These are phyloP conservation scores for Metschnikowia baotianmanensis DNA, from an alignment of 805 yeast genomes.

Conservation along the genomic window DNA sequence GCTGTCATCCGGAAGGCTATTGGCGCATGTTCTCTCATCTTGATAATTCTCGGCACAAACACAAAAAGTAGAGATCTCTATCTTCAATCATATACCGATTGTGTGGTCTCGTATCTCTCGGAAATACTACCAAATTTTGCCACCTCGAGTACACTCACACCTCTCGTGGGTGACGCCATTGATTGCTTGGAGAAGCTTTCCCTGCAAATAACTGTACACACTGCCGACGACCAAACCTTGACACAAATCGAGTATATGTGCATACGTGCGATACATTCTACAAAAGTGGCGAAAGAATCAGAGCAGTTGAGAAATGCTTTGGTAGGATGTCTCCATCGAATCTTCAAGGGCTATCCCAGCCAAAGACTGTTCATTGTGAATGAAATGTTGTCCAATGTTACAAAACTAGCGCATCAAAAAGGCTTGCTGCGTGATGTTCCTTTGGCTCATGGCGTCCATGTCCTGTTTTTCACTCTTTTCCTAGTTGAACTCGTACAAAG, in stretches of 20 bases:
- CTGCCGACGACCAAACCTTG: constrained; percentile 46
- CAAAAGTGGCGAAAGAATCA: constrained; percentile 19
- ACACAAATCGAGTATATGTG: constrained; percentile 60
- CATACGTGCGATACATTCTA: constrained; percentile 40
- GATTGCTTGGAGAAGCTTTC: constrained; percentile 13
- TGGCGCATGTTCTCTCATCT: constrained; percentile 34
- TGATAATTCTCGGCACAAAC: constrained; percentile 41
- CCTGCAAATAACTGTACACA: constrained; percentile 14
- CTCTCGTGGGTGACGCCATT: constrained; percentile 1
- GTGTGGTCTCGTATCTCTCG: constrained; percentile 41
- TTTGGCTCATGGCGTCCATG: constrained; percentile 42
- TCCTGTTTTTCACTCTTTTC: constrained; percentile 49
- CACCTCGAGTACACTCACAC: constrained; percentile 11
- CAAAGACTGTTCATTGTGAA: constrained; percentile 62
- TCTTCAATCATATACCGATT: constrained; percentile 42
- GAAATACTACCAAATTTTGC: constrained; percentile 30
- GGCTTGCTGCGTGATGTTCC: constrained; percentile 41
- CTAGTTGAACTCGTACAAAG: constrained; percentile 43
- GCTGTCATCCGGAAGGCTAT: constrained; percentile 25
- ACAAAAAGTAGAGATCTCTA: constrained; percentile 44
- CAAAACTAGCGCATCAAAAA: constrained; percentile 48
- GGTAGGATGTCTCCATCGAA: constrained; percentile 28
- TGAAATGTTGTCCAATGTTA: constrained; percentile 55
- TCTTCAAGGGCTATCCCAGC: constrained; percentile 42
- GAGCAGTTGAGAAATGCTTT: constrained; percentile 28